phyloP scores from a whole-genome alignment of 139 green algal species.

The Chlamydomonas asymmetrica region DNA sequence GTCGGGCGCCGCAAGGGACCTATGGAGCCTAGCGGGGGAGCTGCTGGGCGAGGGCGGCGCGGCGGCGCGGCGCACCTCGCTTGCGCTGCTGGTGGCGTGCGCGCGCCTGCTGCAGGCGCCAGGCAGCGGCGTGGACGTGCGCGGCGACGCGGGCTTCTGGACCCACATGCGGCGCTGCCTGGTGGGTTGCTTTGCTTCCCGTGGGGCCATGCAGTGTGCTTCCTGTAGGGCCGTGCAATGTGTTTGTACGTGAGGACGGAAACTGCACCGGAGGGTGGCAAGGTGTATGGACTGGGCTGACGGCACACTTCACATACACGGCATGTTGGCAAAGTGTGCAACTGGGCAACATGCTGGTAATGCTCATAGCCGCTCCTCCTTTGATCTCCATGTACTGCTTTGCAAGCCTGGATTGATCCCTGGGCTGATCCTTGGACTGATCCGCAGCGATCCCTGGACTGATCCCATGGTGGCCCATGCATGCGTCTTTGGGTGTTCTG shows the following conservation, averaged over 20 bases:
- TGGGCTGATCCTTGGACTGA: background rate
- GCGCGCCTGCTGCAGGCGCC: constrained; percentile 9
- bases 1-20: background rate
- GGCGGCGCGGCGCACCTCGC: constrained; percentile 2
- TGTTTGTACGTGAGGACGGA: background rate
- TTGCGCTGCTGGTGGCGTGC: constrained; percentile 30
- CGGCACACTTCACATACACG: background rate
- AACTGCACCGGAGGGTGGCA: background rate
- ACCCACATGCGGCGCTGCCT: constrained; percentile 32
- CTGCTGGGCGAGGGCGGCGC: background rate
- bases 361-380: background rate
- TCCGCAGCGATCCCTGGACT: background rate
- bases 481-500: no score
- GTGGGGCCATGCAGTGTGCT: background rate
- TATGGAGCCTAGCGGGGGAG: constrained; percentile 10
- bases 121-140: constrained; percentile 5
- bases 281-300: background rate
- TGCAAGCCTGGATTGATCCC: background rate
- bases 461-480: no score
- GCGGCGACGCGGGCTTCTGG: constrained; percentile 22
- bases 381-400: background rate
- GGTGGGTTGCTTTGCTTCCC: constrained; percentile 1
- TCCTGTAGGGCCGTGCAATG: background rate
- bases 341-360: background rate
- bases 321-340: no score